These are phyloP conservation scores for Adansonia gregorii DNA, from an alignment of 441 rosid genomes.

Conservation along the genomic window DNA sequence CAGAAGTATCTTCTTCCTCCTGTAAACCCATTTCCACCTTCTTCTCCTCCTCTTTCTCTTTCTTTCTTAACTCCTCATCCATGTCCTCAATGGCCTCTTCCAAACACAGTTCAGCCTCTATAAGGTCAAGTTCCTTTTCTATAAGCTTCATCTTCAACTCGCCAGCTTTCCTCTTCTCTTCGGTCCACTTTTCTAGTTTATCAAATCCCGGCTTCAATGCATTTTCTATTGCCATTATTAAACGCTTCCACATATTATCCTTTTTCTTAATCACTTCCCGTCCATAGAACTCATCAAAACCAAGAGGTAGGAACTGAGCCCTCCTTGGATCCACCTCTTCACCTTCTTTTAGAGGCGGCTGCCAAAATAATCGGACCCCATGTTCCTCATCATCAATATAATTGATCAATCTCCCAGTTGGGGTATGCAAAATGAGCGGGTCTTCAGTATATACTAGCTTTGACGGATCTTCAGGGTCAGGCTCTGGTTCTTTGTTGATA, in stretches of 20 bases:
- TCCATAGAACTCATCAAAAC: conserved; percentile 86
- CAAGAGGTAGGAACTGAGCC: conserved; percentile 76
- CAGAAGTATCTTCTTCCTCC: conserved; percentile 43
- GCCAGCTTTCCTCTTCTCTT: conserved; percentile 66
- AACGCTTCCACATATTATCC: conserved; percentile 45
- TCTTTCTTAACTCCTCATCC: conserved; percentile 25
- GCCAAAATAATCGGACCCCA: conserved; percentile 83
- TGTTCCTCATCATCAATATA: conserved; percentile 81
- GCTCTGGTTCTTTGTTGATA: conserved; percentile 81
- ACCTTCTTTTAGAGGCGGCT: conserved; percentile 72
- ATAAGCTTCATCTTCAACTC: conserved; percentile 61
- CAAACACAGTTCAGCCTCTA: conserved; percentile 77
- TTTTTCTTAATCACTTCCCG: conserved; percentile 45
- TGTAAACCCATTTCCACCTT: conserved; percentile 41
- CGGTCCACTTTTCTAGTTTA: conserved; percentile 71
- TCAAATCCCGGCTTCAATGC: conserved; percentile 52
- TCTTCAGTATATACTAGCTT: conserved; percentile 68
- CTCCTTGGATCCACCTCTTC: conserved; percentile 62
- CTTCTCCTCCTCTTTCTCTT: conserved; percentile 32
- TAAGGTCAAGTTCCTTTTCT: conserved; percentile 67
- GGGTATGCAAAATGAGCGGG: conserved; percentile 81
- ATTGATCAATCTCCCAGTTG: conserved; percentile 77
- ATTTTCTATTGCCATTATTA: conserved; percentile 56
- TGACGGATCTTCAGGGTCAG: conserved; percentile 80
- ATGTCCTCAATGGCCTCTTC: conserved; percentile 80